These are phyloP conservation scores for Eucalyptus grandis DNA, from an alignment of 345 rosid genomes.

Conservation along the genomic window DNA sequence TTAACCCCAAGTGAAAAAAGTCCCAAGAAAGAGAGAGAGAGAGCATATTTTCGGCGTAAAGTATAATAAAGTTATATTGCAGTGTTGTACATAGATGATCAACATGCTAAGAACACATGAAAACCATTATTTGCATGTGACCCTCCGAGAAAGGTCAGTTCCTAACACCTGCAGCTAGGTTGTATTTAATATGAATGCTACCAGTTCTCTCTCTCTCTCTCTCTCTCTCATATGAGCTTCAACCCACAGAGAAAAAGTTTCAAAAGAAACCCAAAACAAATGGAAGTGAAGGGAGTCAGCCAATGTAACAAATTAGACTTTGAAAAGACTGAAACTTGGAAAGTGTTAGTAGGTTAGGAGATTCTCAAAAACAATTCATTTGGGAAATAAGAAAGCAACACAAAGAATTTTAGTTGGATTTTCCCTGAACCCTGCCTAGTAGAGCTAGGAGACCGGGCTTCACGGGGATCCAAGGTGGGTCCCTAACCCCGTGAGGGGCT, in stretches of 20 bases:
- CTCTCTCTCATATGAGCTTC: background rate
- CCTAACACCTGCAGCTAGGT: background rate
- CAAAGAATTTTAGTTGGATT: background rate
- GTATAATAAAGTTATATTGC: background rate
- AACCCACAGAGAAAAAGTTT: background rate
- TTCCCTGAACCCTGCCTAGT: no score
- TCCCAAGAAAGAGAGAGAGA: background rate
- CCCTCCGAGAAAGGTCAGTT: no score
- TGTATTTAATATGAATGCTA: background rate
- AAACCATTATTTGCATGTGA: background rate
- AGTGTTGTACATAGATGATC: background rate
- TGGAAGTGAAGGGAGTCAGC: background rate
- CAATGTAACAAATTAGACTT: background rate
- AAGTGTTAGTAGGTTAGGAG: background rate
- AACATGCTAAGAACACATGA: background rate
- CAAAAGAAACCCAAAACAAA: background rate
- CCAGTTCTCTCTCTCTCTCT: background rate
- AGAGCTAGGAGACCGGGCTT: no score
- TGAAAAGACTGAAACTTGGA: background rate
- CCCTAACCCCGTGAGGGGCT: no score
- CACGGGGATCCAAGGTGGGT: no score
- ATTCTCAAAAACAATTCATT: background rate
- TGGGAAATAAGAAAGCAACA: background rate
- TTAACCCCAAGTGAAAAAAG: background rate
- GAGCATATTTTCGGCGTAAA: background rate